A percentile compares a stretch with the other conserved stretches of the same genome.
Evolutionary conservation across 805 yeast genomes (phyloP).

Genomic region (Maudiozyma barnettii): DNA sequence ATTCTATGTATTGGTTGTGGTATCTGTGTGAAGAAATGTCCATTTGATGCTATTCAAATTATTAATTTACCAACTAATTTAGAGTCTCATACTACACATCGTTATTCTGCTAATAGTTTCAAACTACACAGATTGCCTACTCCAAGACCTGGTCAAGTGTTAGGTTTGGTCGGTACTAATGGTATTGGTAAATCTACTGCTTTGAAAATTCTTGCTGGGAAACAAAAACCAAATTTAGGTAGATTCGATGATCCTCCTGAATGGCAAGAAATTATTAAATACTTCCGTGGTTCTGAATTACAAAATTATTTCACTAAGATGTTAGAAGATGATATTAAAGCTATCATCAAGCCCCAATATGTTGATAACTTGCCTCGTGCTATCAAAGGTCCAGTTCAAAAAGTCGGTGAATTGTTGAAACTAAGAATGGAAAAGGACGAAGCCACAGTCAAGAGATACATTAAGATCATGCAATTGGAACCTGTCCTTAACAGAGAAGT

Average conservation of each 20-base stretch:
- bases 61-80: constrained; percentile 94
- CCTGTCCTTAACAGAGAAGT: constrained; percentile 81
- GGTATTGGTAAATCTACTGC: constrained; percentile 99
- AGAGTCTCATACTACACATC: constrained; percentile 86
- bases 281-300: constrained; percentile 94
- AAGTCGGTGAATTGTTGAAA: constrained; percentile 76
- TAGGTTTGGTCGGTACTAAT: constrained; percentile 95
- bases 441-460: constrained; percentile 53
- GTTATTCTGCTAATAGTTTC: constrained; percentile 96
- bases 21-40: constrained; percentile 98
- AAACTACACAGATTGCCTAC: constrained; percentile 94
- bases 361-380: constrained; percentile 97
- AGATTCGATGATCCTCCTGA: constrained; percentile 92
- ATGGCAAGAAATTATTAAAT: constrained; percentile 86
- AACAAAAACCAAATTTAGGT: constrained; percentile 94
- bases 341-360: constrained; percentile 97
- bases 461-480: constrained; percentile 63
- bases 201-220: constrained; percentile 90
- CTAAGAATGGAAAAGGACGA: constrained; percentile 62
- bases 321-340: constrained; percentile 86
- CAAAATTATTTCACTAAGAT: constrained; percentile 93
- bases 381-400: constrained; percentile 76
- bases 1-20: constrained; percentile 97
- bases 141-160: constrained; percentile 97
- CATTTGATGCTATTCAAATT: constrained; percentile 92